Conservation (phyloP, 495 filamentous ascomycete genomes). For the Hyaloscypha hepaticicola region DNA sequence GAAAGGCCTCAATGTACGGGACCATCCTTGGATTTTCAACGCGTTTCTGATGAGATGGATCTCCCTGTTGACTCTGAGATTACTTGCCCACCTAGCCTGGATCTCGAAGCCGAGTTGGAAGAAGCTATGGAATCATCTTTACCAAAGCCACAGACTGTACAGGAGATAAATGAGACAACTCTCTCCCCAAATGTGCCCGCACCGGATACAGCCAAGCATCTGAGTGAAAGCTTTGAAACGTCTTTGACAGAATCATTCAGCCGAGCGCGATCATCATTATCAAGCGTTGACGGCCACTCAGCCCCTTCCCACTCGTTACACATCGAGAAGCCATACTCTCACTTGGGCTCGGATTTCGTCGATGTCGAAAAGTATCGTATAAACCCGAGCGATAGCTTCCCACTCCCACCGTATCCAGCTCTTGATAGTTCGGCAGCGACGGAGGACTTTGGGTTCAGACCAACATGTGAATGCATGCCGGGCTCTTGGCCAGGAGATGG, state of each 20-base stretch:
- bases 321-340: background rate
- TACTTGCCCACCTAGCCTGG: background rate
- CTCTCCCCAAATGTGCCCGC: background rate
- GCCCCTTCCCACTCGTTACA: background rate
- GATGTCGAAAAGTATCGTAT: background rate
- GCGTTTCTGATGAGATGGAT: background rate
- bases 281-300: background rate
- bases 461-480: slow-evolving; percentile 4
- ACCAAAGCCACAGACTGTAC: background rate
- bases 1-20: background rate
- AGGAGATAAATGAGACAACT: background rate
- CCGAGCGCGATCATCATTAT: background rate
- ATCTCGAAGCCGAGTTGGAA: background rate
- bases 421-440: slow-evolving; percentile 3
- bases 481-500: slow-evolving; percentile 3
- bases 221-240: background rate
- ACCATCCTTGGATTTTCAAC: background rate
- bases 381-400: background rate
- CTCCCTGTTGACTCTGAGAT: background rate
- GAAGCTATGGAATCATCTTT: background rate
- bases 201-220: background rate
- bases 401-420: background rate
- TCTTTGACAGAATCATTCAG: background rate
- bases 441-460: slow-evolving; percentile 14
- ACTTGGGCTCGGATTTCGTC: background rate